Conservation (phyloP, 495 filamentous ascomycete genomes). For the Elaphomyces granulatus region DNA sequence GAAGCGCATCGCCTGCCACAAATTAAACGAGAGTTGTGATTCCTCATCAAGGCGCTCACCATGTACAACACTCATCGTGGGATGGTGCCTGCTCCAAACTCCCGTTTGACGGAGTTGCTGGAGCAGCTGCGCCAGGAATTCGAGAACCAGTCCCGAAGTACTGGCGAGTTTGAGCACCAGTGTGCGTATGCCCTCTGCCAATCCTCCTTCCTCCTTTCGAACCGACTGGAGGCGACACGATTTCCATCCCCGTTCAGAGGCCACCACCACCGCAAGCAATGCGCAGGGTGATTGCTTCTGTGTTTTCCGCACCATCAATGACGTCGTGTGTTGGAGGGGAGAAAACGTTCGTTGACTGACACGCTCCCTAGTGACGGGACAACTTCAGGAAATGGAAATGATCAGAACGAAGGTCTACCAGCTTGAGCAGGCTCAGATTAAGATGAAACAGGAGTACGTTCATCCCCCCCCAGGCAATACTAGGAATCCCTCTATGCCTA, state of each 20-base stretch:
- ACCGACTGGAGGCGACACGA: too few relatives aligned
- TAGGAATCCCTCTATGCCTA: constrained; percentile 2
- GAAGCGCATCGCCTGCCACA: too few relatives aligned
- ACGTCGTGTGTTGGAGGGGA: not conserved
- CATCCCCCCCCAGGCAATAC: not conserved
- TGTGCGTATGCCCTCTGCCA: constrained; percentile 54
- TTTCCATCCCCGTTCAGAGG: too few relatives aligned
- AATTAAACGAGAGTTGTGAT: too few relatives aligned
- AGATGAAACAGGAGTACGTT: constrained; percentile 78
- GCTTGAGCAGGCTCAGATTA: constrained; percentile 73
- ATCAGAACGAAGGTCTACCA: constrained; percentile 82
- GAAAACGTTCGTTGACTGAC: constrained; percentile 1
- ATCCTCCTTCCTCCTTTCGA: too few relatives aligned
- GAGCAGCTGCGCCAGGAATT: constrained; percentile 86
- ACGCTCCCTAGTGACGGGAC: constrained; percentile 52
- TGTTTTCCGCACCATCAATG: not conserved
- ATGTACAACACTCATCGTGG: constrained; percentile 91
- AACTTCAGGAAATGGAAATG: constrained; percentile 85
- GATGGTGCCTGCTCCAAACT: constrained; percentile 57
- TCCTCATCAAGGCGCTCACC: too few relatives aligned
- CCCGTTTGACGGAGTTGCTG: constrained; percentile 76
- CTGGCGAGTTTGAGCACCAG: constrained; percentile 74
- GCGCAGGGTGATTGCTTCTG: too few relatives aligned
- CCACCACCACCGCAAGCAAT: too few relatives aligned
- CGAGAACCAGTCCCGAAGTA: constrained; percentile 60